Evolutionary conservation across 1,284 basidiomycete genomes (phyloP), one percentile per base, ranked within the genome.

Genomic region (Marasmius fiardii): DNA sequence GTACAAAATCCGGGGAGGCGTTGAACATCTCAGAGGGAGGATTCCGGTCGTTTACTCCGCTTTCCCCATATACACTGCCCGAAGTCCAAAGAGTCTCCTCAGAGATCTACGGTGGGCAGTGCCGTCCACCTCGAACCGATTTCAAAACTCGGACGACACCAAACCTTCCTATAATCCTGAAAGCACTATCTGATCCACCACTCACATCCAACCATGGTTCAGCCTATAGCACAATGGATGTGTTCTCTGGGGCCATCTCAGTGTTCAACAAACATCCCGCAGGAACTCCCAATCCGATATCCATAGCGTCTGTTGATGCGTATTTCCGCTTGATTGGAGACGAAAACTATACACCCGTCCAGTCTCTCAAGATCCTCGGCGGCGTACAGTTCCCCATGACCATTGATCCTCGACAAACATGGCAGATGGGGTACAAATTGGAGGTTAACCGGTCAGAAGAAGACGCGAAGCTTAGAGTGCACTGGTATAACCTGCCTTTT

Each of bases 271-370:
- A 71, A 53, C 61, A 67, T 47, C 54, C 65, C 7, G 43, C 63
- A 6, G 64, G 62, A 3, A 67, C 67, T 12, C 51, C 58, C 35
- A 64, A 66, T 24, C 62, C 67, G 18, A 61, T 71, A 28, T 69
- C 70, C 1, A 67, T 73, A 47, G 61, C 65, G 16, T 64, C 65
- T 8, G 61, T 69, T 7, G 63, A 60, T 3, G 70, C 68, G 4
- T 56, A 58, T 31, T 73, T 65, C 55, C 67, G 71, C 10, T 59
- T 71, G 44, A 63, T 73, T 16, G 71, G 71, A 7, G 65, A 70
- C 28, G 52, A 61, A 33, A 4, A 41, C 16, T 71, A 72, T 48
- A 45, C 52, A n/a, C 67, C 70, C 3, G 68, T 64, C 6, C 53
- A 63, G 39, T 58, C 55, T 6, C 61, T 67, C 45, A 65, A 67